Base-by-base conservation (phyloP, 352 stramenopile genomes). In the Phytopythium delawarense region DNA sequence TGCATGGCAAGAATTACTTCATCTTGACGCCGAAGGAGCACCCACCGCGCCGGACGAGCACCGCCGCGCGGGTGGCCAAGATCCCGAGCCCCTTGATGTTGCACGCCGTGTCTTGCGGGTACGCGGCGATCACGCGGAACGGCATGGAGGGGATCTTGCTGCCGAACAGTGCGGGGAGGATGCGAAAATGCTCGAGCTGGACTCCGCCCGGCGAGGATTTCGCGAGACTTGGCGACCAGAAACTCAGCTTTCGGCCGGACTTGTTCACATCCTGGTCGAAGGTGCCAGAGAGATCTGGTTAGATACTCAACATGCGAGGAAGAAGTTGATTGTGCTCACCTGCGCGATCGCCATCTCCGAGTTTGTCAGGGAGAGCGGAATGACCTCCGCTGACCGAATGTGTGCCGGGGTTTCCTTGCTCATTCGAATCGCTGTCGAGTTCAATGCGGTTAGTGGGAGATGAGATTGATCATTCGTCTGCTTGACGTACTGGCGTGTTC, bases 41-140 rank as follows among this genome's bases (percentile, higher is more conserved):
- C 25, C 70, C 75, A 9, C 83, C 83, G 12, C 75, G 76, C 64
- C 86, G 88, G n/a, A 89, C 80, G n/a, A 89, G 60, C 12, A 92
- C 68, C 20, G 90, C 79, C 0, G 83, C 72, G 25, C 77, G 79
- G 21, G 77, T 81, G 16, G 69, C 79, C 8, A 79, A 64, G 28
- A 92, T 79, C 11, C 68, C 74, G 32, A 92, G 74, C 1, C 81
- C 83, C 65, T 88, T 75, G 50, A 73, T 70, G 52, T 88, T 64
- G 42, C 83, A 92, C n/a, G 81, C 83, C 5, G 81, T 92, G 18
- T 87, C 79, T 52, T 87, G 70, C 0, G 83, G 83, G 59, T 84
- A 89, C 11, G 83, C 79, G 37, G 75, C 73, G 54, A 92, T 76
- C 11, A 87, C 42, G 9, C 81, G 81, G 28, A 74, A 85, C 7